Conservation (phyloP, 768 basidiomycete genomes). For the Tremella mesenterica region DNA sequence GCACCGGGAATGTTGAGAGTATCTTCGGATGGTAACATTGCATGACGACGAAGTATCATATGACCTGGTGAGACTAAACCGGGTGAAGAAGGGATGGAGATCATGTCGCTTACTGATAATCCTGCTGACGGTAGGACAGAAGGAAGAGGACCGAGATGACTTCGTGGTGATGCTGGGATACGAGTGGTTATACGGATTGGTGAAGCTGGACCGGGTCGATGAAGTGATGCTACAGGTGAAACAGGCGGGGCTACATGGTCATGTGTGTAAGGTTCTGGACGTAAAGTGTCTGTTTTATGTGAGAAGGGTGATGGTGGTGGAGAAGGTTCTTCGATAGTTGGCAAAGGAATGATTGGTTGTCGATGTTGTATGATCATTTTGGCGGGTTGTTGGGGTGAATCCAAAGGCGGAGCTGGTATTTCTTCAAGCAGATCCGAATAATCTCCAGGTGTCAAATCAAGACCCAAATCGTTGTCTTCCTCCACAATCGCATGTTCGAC, state of each 20-base stretch:
- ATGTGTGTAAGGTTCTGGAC: too few relatives aligned
- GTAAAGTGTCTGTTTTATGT: background rate
- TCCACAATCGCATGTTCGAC: too few relatives aligned
- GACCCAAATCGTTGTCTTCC: too few relatives aligned
- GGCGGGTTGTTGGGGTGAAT: too few relatives aligned
- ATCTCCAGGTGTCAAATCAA: too few relatives aligned
- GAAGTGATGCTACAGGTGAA: background rate
- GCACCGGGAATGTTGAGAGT: constrained; percentile 9
- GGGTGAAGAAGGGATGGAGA: constrained; percentile 21
- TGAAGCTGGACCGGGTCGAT: background rate
- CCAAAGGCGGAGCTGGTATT: too few relatives aligned
- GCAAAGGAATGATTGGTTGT: too few relatives aligned
- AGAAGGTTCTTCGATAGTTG: too few relatives aligned
- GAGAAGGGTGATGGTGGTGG: too few relatives aligned
- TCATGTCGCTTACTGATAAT: constrained; percentile 27
- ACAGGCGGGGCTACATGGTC: too few relatives aligned
- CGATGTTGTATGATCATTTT: too few relatives aligned
- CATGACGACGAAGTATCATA: constrained; percentile 22
- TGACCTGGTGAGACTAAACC: constrained; percentile 13
- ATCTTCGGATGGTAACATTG: constrained; percentile 13
- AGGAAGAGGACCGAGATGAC: constrained; percentile 13
- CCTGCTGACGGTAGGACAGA: constrained; percentile 25
- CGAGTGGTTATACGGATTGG: constrained; percentile 1
- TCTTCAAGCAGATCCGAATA: too few relatives aligned
- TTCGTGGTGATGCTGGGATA: background rate